A percentile compares a stretch with the other conserved stretches of the same genome.
Conservation (phyloP, 2,329 filamentous ascomycete species). For the Magnaporthiopsis incrustans region DNA sequence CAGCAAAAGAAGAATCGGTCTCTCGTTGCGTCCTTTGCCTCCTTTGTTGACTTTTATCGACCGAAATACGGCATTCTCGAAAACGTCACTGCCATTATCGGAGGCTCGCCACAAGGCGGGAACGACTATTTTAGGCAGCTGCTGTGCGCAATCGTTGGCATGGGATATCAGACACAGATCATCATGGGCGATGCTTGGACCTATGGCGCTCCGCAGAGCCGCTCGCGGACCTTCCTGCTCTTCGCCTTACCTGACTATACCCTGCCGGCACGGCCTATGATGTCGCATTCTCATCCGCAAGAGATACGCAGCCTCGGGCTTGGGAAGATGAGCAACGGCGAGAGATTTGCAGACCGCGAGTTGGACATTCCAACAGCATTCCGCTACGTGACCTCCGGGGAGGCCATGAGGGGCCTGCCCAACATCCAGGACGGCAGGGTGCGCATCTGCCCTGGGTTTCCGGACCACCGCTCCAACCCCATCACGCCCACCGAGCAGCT, state of each 20-base stretch:
- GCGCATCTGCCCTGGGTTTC: constrained; percentile 54
- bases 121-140: constrained; percentile 64
- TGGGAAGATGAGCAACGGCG: constrained; percentile 51
- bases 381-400: constrained; percentile 39
- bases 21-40: constrained; percentile 67
- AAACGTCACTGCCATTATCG: constrained; percentile 64
- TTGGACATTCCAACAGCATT: constrained; percentile 47
- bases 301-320: constrained; percentile 27
- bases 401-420: constrained; percentile 55
- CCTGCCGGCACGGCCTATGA: constrained; percentile 46
- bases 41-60: constrained; percentile 66
- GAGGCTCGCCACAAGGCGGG: constrained; percentile 26
- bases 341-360: constrained; percentile 46
- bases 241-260: constrained; percentile 59
- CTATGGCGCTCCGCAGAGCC: constrained; percentile 56
- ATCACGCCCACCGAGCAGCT: constrained; percentile 30
- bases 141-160: constrained; percentile 61
- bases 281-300: constrained; percentile 55
- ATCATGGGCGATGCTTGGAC: constrained; percentile 63
- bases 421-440: constrained; percentile 52
- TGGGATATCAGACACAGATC: constrained; percentile 69
- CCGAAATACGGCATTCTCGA: constrained; percentile 71
- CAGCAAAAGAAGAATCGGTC: constrained; percentile 63
- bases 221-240: constrained; percentile 61
- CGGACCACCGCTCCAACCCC: constrained; percentile 55